Evolutionary conservation across 495 filamentous ascomycete genomes (phyloP).

Genomic region (Penicillium parvum): DNA sequence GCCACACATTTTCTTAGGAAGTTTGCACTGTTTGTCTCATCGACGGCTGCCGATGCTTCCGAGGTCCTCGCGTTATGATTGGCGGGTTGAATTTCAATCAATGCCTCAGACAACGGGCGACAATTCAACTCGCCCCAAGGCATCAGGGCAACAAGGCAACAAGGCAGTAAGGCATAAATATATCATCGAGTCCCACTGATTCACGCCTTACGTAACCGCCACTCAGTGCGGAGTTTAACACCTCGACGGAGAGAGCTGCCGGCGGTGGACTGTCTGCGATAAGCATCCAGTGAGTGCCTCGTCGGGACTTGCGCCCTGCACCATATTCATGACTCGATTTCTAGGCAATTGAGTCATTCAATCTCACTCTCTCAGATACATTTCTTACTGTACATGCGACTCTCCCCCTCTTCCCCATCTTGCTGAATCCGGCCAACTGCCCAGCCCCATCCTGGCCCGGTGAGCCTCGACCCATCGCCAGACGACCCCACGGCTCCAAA

Average conservation of each 20-base stretch:
- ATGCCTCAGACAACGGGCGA: background rate
- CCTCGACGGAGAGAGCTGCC: background rate
- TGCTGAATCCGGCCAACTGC: conserved; percentile 12
- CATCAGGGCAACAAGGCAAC: background rate
- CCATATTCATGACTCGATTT: too few relatives aligned
- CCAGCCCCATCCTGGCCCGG: background rate
- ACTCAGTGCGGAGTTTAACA: conserved; percentile 14
- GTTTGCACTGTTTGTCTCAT: too few relatives aligned
- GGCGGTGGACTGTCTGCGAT: background rate
- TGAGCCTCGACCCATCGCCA: background rate
- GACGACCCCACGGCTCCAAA: background rate
- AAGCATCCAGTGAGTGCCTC: background rate
- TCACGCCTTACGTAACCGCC: conserved; percentile 11
- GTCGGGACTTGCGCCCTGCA: too few relatives aligned
- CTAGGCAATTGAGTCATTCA: background rate
- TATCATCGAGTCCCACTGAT: too few relatives aligned
- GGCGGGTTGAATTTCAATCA: background rate
- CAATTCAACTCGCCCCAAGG: background rate
- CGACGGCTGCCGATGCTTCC: too few relatives aligned
- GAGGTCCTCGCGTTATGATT: background rate
- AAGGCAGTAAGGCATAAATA: too few relatives aligned
- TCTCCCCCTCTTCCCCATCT: background rate
- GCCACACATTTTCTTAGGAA: too few relatives aligned
- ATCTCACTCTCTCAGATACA: background rate
- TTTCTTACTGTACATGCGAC: conserved; percentile 8